phyloP scores from a whole-genome alignment of 257 asterid species.

The Anisodus tanguticus region DNA sequence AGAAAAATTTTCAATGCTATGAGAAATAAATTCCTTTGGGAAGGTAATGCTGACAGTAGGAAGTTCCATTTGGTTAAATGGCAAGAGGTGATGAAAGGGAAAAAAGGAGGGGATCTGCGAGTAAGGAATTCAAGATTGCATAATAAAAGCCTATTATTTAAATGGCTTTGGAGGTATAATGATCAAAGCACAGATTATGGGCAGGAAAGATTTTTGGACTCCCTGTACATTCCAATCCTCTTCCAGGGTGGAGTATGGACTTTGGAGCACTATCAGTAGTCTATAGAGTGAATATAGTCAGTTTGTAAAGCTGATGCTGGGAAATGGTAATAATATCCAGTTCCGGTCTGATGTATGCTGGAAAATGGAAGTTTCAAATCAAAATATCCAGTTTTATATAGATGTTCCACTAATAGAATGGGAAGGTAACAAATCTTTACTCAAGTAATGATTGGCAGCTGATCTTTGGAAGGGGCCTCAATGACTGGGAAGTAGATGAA shows the following conservation, averaged over 20 bases:
- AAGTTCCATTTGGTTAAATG: background rate
- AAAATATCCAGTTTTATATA: background rate
- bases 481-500: conserved; percentile 6
- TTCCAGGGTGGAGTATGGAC: background rate
- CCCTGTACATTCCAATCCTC: conserved; percentile 1
- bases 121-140: background rate
- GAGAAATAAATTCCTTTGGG: background rate
- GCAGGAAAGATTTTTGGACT: background rate
- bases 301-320: background rate
- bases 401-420: background rate
- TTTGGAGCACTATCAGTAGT: background rate
- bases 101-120: background rate
- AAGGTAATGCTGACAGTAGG: conserved; percentile 13
- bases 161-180: background rate
- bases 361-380: conserved; percentile 5
- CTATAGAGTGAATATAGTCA: background rate
- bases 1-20: background rate
- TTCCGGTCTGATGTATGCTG: background rate
- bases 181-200: background rate
- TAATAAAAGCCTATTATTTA: background rate
- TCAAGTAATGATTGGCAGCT: background rate
- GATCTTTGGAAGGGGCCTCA: background rate
- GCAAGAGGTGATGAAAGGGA: background rate
- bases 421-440: background rate
- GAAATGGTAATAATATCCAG: conserved; percentile 9